Evolutionary conservation across 108 stramenopile genomes (phyloP), one percentile per base, ranked within the genome.

Genomic region (Craspedostauros australis): DNA sequence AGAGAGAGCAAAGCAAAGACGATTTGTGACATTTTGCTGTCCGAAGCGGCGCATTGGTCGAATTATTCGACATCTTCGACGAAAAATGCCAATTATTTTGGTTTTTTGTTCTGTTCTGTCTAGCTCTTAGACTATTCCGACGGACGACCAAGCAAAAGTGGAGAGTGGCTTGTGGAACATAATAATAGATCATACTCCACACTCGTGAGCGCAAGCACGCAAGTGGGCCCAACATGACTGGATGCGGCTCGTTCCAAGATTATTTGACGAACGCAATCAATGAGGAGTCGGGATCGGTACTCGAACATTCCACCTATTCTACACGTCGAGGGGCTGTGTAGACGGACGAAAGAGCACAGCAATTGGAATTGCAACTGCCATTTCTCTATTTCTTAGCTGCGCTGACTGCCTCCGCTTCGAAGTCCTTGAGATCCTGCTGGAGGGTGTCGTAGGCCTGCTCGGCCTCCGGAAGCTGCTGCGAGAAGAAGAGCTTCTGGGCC

Each of bases 401-500:
- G 48, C 36, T 36, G 41, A 58, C 73, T 7, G 71, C 41, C 53
- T 86, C 91, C 36, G 69, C 57, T 58, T 86, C 88, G 52, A 96
- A 86, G 39, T 73, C 53, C 26, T 64, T 12, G 11, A 72, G 66
- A 29, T 82, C 72, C 32, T 86, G 52, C 22, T 76, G 60, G 19
- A 94, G 68, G 18, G 48, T 62, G 36, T 82, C 84, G 43, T 81
- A 84, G 22, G 80, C 90, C 60, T 81, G 64, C 32, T 45, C 45
- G 23, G 76, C 70, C 26, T 49, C 40, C 30, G 48, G 70, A 19
- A 71, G 66, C 37, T 82, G 74, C 8, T 87, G 64, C 18, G 61
- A 46, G 23, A 88, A 77, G 29, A 74, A 78, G 24, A 73, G 30
- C 73, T 86, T 76, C 64, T 87, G 82, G 11, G 82, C 81, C 73